Evolutionary conservation across 2,329 filamentous ascomycete species (phyloP), one percentile per base, ranked within the genome.

Genomic region (Aspergillus awamori): DNA sequence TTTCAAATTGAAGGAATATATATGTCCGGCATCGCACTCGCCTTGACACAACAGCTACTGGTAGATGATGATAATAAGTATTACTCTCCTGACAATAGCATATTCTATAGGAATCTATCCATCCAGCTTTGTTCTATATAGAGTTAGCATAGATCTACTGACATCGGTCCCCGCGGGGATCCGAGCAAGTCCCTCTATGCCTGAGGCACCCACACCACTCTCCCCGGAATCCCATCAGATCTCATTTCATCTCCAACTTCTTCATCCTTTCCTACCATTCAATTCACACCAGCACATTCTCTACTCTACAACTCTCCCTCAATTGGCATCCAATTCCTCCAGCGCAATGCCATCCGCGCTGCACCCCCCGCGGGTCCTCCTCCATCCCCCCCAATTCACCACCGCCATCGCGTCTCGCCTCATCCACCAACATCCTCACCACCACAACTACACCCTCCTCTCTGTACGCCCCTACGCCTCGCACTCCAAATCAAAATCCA

Each of bases 301-400:
- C 47, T 17, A 20, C 24, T 28, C 26, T 17, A 17, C 6, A 7
- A 17, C 24, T 20, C 26, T 51, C 3, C 47, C 33, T 51, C 47
- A 51, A 51, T 51, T 51, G 47, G 17, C 17, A 15, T 30, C 1
- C 4, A 17, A 5, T 4, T 10, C 26, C 7, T 11, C n/a, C 26
- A 17, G 47, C 26, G 47, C 26, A n/a, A 51, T 68, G 63, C 26
- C 57, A 47, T 47, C 55, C 15, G 49, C 58, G 30, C 60, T 62
- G 33, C 51, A 56, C 47, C 39, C 62, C 57, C 58, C 57, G 13
- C 58, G 57, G 33, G 62, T 53, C 22, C 56, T 64, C 36, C 30
- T 63, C 45, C 10, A 41, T 56, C 56, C 60, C n/a, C 47, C 30
- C 36, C 36, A 36, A 45, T 24, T 22, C 17, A 24, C 36, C 36